Conservation (phyloP, 2,329 filamentous ascomycete genomes). For the Penicillium sp. region DNA sequence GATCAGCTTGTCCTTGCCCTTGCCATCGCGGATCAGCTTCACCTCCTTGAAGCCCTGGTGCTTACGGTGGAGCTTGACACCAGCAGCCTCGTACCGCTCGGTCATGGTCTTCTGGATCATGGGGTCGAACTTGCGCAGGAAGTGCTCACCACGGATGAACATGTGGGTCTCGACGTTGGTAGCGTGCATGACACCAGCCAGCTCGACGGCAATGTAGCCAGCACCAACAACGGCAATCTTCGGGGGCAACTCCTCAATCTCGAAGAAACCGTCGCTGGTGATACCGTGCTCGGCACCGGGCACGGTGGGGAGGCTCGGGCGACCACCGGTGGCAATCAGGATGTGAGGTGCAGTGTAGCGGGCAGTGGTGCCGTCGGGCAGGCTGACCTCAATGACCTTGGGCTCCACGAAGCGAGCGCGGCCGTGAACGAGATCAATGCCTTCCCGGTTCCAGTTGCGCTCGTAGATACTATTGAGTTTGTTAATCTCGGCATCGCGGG, state of each 20-base stretch:
- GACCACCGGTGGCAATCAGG: constrained; percentile 56
- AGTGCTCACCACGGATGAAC: constrained; percentile 56
- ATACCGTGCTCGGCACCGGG: constrained; percentile 58
- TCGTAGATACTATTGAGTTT: constrained; percentile 57
- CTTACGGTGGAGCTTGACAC: constrained; percentile 55
- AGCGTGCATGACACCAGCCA: constrained; percentile 58
- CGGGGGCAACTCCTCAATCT: constrained; percentile 56
- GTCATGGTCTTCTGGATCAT: constrained; percentile 61
- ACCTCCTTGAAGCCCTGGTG: constrained; percentile 57
- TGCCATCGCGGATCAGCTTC: constrained; percentile 52
- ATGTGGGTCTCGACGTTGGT: constrained; percentile 58
- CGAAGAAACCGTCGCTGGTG: constrained; percentile 59
- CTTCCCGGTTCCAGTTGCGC: constrained; percentile 57
- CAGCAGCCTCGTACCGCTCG: constrained; percentile 56
- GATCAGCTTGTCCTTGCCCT: constrained; percentile 55
- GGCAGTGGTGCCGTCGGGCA: constrained; percentile 49
- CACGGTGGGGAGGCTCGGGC: constrained; percentile 52
- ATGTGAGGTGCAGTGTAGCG: constrained; percentile 55
- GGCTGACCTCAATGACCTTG: constrained; percentile 53
- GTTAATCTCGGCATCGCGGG: constrained; percentile 54
- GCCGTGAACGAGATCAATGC: constrained; percentile 58
- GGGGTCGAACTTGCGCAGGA: constrained; percentile 59
- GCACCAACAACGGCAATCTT: constrained; percentile 59
- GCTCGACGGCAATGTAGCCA: constrained; percentile 59
- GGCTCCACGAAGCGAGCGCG: constrained; percentile 54